Percentiles rank a stretch among this genome's conserved stretches.
Evolutionary conservation across 1,284 basidiomycete species (phyloP).

Genomic region (Cutaneotrichosporon spelunceum): DNA sequence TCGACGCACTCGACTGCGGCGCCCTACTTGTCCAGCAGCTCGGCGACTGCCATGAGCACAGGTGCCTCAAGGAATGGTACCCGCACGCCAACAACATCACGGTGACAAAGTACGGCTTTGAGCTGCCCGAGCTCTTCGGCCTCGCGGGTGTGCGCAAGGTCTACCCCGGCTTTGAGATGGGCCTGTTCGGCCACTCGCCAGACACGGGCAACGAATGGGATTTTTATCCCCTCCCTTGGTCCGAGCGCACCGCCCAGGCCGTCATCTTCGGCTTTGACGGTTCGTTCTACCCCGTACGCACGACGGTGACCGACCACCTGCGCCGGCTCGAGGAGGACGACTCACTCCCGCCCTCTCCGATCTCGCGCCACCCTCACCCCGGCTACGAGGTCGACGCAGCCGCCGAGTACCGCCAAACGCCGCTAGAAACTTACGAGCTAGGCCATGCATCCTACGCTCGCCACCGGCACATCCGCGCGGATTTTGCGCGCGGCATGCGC

Average conservation of each 20-base stretch:
- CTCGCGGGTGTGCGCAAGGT: conserved; percentile 34
- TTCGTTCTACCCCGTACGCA: conserved; percentile 50
- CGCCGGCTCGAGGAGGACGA: conserved; percentile 13
- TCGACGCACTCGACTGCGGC: conserved; percentile 48
- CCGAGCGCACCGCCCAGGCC: conserved; percentile 36
- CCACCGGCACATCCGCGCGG: conserved; percentile 38
- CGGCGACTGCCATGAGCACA: conserved; percentile 47
- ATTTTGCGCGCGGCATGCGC: conserved; percentile 49
- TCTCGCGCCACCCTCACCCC: conserved; percentile 43
- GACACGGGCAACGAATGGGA: conserved; percentile 52
- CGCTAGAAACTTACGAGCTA: conserved; percentile 43
- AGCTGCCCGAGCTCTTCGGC: conserved; percentile 49
- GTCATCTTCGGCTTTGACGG: conserved; percentile 50
- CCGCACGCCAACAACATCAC: conserved; percentile 51
- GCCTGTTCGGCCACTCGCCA: conserved; percentile 49
- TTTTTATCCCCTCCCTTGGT: conserved; percentile 47
- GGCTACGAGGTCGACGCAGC: conserved; percentile 42
- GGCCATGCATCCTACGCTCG: conserved; percentile 38
- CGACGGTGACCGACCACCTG: conserved; percentile 37
- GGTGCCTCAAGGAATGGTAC: conserved; percentile 50
- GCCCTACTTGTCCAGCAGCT: conserved; percentile 50
- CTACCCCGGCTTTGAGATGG: conserved; percentile 44
- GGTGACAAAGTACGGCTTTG: conserved; percentile 52
- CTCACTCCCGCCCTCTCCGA: conserved; percentile 14
- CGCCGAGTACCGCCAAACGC: conserved; percentile 30